Percentiles rank a stretch among this genome's conserved stretches.
Evolutionary conservation across 306 rosid genomes (phyloP).

Genomic region (Cucumis melo): DNA sequence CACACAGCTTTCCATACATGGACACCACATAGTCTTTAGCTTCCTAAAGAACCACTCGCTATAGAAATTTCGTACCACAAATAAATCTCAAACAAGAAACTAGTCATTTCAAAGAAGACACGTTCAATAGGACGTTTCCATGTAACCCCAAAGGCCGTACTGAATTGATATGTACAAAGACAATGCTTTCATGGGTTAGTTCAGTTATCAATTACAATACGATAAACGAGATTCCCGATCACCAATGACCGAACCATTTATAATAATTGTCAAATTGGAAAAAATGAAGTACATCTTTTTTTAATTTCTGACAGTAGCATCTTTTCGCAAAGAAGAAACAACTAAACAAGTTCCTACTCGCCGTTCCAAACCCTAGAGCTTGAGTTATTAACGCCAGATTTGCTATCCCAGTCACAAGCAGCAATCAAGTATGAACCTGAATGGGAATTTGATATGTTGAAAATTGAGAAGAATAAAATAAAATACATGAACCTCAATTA

Average conservation of each 20-base stretch:
- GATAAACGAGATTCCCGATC: not conserved
- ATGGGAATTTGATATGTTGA: not conserved
- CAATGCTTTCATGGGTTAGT: not conserved
- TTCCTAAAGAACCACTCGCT: not conserved
- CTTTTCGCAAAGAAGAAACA: not conserved
- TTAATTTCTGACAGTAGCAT: not conserved
- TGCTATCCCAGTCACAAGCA: not conserved
- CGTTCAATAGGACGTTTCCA: not conserved
- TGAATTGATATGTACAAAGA: not conserved
- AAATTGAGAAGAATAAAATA: not conserved
- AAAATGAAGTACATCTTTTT: not conserved
- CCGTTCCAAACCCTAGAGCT: not conserved
- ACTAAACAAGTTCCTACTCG: not conserved
- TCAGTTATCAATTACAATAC: not conserved
- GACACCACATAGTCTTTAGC: not conserved
- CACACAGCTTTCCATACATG: not conserved
- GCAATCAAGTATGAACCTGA: not conserved
- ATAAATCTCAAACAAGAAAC: not conserved
- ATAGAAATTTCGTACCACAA: not conserved
- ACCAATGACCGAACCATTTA: not conserved
- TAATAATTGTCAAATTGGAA: not conserved
- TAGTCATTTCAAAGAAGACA: not conserved
- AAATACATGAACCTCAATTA: constrained; percentile 32
- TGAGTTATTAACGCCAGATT: not conserved
- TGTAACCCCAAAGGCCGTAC: not conserved